phyloP scores from a whole-genome alignment of 306 rosid species.

The Arachis hypogaea region DNA sequence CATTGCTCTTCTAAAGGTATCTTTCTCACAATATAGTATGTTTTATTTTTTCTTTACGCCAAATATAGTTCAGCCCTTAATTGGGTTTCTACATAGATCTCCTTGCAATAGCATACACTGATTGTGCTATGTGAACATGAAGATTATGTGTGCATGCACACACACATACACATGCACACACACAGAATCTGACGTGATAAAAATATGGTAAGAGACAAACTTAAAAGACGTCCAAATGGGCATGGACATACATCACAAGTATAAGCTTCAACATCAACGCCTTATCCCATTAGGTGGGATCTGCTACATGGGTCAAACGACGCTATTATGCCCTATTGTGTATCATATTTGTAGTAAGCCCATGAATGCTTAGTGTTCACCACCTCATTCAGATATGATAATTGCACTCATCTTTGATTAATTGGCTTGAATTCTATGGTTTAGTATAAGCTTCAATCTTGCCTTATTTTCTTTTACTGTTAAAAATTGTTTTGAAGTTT shows the following conservation, averaged over 20 bases:
- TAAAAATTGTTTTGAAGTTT: neutral
- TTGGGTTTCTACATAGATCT: conserved; percentile 15
- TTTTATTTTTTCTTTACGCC: conserved; percentile 24
- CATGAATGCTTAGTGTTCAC: no score
- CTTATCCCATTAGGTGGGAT: no score
- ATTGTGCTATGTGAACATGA: no score
- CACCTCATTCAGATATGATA: no score
- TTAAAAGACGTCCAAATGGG: no score
- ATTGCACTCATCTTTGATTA: no score
- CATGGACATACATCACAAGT: no score
- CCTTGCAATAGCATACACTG: no score
- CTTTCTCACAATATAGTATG: conserved; percentile 21
- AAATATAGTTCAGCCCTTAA: conserved; percentile 18
- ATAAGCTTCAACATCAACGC: neutral
- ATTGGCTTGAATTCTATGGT: no score
- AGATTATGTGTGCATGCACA: neutral
- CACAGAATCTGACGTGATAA: neutral
- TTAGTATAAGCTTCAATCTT: neutral
- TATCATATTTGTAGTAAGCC: no score
- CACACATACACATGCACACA: neutral
- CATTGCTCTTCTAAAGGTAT: conserved; percentile 89
- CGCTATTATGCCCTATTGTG: no score
- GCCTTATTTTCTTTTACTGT: neutral
- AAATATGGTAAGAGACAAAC: neutral
- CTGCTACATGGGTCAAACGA: no score